These are phyloP conservation scores for Ogataea chonburiensis DNA, from an alignment of 805 yeast genomes.

Conservation along the genomic window DNA sequence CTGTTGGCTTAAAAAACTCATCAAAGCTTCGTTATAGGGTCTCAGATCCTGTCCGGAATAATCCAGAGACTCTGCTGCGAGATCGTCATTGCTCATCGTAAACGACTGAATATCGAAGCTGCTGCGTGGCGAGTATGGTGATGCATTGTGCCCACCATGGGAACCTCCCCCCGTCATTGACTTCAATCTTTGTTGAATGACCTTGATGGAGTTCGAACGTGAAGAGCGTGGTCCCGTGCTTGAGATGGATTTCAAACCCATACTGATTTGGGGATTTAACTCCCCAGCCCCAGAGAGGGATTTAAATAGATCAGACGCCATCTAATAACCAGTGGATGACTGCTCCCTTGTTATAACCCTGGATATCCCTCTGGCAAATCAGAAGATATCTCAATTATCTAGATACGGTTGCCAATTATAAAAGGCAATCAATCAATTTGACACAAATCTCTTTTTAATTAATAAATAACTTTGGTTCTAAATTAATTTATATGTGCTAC, in stretches of 20 bases:
- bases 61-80: conserved; percentile 26
- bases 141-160: background rate
- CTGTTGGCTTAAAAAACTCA: conserved; percentile 27
- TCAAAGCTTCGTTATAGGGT: conserved; percentile 28
- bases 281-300: conserved; percentile 4
- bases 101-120: conserved; percentile 22
- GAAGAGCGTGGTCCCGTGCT: conserved; percentile 12
- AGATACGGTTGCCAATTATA: too few relatives aligned
- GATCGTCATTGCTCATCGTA: conserved; percentile 27
- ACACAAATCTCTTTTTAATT: too few relatives aligned
- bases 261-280: conserved; percentile 1
- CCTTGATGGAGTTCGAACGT: conserved; percentile 24
- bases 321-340: too few relatives aligned
- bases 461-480: too few relatives aligned
- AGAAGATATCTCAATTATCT: too few relatives aligned
- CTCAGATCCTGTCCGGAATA: conserved; percentile 22
- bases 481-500: too few relatives aligned
- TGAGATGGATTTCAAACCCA: background rate
- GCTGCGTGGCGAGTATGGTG: conserved; percentile 21
- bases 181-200: conserved; percentile 21
- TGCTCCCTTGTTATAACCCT: too few relatives aligned
- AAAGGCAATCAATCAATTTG: conserved; percentile 4
- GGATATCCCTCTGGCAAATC: too few relatives aligned
- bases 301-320: background rate
- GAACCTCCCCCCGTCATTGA: conserved; percentile 10